Percentiles rank a stretch among this genome's conserved stretches.
phyloP scores from a whole-genome alignment of 2,329 filamentous ascomycete species.

The Helotiales sp. region DNA sequence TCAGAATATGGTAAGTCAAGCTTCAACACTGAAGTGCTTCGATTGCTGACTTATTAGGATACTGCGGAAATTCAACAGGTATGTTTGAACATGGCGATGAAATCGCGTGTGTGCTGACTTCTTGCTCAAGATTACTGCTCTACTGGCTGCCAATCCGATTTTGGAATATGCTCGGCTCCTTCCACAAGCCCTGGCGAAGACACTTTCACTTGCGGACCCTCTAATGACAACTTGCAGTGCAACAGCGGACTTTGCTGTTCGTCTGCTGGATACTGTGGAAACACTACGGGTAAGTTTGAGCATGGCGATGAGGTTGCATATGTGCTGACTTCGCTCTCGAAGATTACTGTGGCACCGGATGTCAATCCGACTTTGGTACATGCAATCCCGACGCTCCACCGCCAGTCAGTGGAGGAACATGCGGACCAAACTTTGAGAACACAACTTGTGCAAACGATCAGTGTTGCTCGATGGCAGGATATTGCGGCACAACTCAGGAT shows the following conservation, averaged over 20 bases:
- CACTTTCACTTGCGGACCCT: not conserved
- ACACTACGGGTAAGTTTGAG: not conserved
- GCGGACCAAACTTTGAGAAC: not conserved
- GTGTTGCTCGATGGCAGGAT: not conserved
- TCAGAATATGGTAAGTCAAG: not conserved
- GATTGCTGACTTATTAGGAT: too few species aligned
- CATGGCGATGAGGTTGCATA: not conserved
- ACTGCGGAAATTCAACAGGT: slow-evolving; percentile 2
- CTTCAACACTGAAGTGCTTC: too few species aligned
- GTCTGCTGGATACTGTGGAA: not conserved
- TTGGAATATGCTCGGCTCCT: not conserved
- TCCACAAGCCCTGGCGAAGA: not conserved
- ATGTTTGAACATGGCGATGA: not conserved
- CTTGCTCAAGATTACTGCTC: not conserved
- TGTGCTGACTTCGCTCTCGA: not conserved
- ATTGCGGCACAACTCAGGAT: slow-evolving; percentile 4
- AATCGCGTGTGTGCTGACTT: not conserved
- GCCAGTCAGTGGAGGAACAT: not conserved
- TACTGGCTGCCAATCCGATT: not conserved
- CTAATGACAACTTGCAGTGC: not conserved
- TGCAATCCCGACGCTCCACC: not conserved
- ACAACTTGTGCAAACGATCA: not conserved
- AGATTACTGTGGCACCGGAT: not conserved
- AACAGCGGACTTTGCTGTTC: not conserved
- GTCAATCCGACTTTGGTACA: not conserved